Base-by-base conservation (phyloP, 2,329 filamentous ascomycete species). In the Ophiosphaerella narmari region DNA sequence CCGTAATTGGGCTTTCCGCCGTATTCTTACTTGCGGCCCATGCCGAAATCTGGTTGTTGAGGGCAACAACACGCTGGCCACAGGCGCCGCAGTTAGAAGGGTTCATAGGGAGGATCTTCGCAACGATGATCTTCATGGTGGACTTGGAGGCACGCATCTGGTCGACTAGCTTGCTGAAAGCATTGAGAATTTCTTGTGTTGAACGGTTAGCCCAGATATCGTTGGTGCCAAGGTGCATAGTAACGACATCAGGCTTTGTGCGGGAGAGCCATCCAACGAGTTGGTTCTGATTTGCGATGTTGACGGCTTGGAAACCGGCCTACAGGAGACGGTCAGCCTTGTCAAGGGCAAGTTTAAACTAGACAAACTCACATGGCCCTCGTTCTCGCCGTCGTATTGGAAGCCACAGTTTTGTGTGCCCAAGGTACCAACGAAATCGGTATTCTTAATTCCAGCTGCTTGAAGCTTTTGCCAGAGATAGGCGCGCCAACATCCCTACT, bases 201-300 rank as follows among this genome's bases (percentile, higher is more conserved):
- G 59, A 59, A 16, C 64, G 59, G 40, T 65, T 66, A 36, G 55
- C 68, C 68, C 71, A 73, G 11, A 74, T 65, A 48, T 76, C 75
- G 60, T 75, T 74, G 2, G 73, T 74, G 7, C 71, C 73, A 2
- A 78, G 63, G 55, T 76, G 73, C 74, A 77, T 75, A 57, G 75
- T 66, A 32, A 76, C 69, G 35, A 77, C 60, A 52, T 77, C 73
- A 0, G 75, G 74, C 16, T 68, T 65, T 5, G 72, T 65, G 16
- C 63, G 51, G 0, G 57, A 52, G 16, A 78, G 63, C 74, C 74
- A 77, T 7, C 52, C 57, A 1, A 65, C 63, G 2, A 77, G 68
- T 33, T 63, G 62, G 38, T 72, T 71, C 42, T 75, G 74, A 24
- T 63, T 62, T 4, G 70, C 72, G 6, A 72, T 74, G 1, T 74